A percentile compares a stretch with the other conserved stretches of the same genome.
phyloP scores from a whole-genome alignment of 768 basidiomycete genomes.

The Chalciporus chontae region DNA sequence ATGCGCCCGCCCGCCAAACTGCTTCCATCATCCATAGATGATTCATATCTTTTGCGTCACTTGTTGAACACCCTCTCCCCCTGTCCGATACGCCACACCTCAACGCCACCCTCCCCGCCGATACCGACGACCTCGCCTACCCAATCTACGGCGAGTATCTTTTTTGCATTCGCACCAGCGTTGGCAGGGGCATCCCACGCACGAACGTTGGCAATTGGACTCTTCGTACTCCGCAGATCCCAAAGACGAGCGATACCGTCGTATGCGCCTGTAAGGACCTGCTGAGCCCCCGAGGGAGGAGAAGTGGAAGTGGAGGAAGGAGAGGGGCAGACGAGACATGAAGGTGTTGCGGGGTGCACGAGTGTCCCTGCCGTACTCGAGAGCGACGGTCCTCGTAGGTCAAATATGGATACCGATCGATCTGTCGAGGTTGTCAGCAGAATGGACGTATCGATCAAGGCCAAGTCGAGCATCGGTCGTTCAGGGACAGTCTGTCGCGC shows the following conservation, averaged over 20 bases:
- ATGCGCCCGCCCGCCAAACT: too few species aligned
- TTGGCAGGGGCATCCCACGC: slow-evolving; percentile 44
- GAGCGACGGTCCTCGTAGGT: slow-evolving; percentile 48
- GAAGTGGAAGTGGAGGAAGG: not conserved
- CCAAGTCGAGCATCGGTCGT: slow-evolving; percentile 71
- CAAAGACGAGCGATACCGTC: slow-evolving; percentile 76
- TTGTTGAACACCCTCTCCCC: slow-evolving; percentile 15
- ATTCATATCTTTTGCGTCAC: not conserved
- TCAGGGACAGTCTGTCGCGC: slow-evolving; percentile 58
- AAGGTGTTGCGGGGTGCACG: slow-evolving; percentile 63
- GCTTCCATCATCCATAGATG: too few species aligned
- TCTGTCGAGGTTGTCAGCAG: slow-evolving; percentile 57
- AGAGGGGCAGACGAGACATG: slow-evolving; percentile 44
- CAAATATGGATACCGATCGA: slow-evolving; percentile 67
- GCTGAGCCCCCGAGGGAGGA: slow-evolving; percentile 29
- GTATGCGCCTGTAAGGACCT: slow-evolving; percentile 70
- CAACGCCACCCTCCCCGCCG: slow-evolving; percentile 63
- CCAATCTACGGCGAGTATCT: slow-evolving; percentile 62
- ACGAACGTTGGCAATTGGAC: slow-evolving; percentile 61
- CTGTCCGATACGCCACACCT: slow-evolving; percentile 54
- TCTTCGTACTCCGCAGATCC: slow-evolving; percentile 70
- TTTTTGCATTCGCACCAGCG: slow-evolving; percentile 41
- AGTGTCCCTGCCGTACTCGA: slow-evolving; percentile 42
- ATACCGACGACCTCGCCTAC: slow-evolving; percentile 50
- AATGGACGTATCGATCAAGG: not conserved